phyloP scores from a whole-genome alignment of 2,329 filamentous ascomycete species.

The Hypomyces rosellus region DNA sequence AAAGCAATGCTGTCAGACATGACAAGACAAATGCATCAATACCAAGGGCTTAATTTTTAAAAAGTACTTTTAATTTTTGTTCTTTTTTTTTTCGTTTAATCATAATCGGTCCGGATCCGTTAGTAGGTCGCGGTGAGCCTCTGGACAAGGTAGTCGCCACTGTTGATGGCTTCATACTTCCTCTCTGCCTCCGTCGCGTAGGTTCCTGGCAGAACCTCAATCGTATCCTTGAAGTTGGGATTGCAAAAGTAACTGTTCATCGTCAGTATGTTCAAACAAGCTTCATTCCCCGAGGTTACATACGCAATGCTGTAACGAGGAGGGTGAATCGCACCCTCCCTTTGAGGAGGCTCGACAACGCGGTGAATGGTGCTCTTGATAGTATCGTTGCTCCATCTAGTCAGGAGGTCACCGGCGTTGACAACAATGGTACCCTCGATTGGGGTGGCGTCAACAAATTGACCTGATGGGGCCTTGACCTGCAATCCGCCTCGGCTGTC shows the following conservation, averaged over 20 bases:
- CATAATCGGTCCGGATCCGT: not conserved
- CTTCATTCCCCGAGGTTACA: conserved; percentile 20
- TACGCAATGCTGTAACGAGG: conserved; percentile 80
- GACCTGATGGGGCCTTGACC: conserved; percentile 63
- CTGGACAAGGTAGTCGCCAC: conserved; percentile 74
- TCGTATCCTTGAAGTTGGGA: conserved; percentile 67
- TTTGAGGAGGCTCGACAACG: conserved; percentile 75
- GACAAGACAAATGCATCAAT: too few relatives aligned
- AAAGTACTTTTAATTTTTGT: too few relatives aligned
- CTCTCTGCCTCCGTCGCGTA: conserved; percentile 58
- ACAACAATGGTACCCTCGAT: conserved; percentile 78
- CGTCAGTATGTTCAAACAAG: not conserved
- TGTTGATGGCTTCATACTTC: conserved; percentile 73
- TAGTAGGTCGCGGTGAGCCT: conserved; percentile 67
- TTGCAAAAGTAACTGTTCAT: conserved; percentile 71
- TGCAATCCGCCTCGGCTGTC: conserved; percentile 51
- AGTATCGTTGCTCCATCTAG: conserved; percentile 83
- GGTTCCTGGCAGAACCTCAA: conserved; percentile 77
- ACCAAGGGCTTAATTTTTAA: too few relatives aligned
- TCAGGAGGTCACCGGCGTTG: conserved; percentile 82
- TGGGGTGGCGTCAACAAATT: conserved; percentile 76
- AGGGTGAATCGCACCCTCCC: conserved; percentile 55
- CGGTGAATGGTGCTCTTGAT: conserved; percentile 88
- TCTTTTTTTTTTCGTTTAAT: not conserved
- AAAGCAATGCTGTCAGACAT: too few relatives aligned